phyloP scores from a whole-genome alignment of 106 monocot species.

The Allium sativum region DNA sequence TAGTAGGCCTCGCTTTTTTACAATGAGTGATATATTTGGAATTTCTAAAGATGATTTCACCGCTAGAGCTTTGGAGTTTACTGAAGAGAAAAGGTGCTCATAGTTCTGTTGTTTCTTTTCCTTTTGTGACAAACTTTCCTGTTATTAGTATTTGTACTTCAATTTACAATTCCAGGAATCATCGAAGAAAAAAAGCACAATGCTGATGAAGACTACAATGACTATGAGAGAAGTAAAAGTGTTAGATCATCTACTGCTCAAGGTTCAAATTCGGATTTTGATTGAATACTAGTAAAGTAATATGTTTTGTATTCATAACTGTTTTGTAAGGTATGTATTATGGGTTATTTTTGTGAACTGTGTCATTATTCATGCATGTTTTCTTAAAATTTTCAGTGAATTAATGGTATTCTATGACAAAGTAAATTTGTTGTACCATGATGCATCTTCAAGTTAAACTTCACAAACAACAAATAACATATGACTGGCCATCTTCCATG shows the following conservation, averaged over 20 bases:
- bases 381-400: too few relatives aligned
- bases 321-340: not conserved
- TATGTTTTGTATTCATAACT: not conserved
- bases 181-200: conserved; percentile 35
- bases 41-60: conserved; percentile 98
- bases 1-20: too few relatives aligned
- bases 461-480: too few relatives aligned
- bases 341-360: too few relatives aligned
- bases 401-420: too few relatives aligned
- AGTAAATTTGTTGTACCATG: too few relatives aligned
- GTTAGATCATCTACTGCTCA: conserved; percentile 42
- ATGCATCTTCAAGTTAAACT: too few relatives aligned
- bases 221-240: conserved; percentile 21
- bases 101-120: not conserved
- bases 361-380: too few relatives aligned
- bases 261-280: conserved; percentile 72
- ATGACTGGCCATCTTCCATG: too few relatives aligned
- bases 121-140: not conserved
- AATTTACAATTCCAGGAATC: conserved; percentile 35
- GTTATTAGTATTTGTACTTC: not conserved
- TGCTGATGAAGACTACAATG: conserved; percentile 18
- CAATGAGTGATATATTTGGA: too few relatives aligned
- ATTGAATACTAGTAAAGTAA: not conserved
- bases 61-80: conserved; percentile 59
- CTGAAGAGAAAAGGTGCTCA: conserved; percentile 65